A percentile compares a stretch with the other conserved stretches of the same genome.
These are phyloP conservation scores for Pseudocercospora pini-densiflorae DNA, from an alignment of 2,329 filamentous ascomycete genomes.

Conservation along the genomic window DNA sequence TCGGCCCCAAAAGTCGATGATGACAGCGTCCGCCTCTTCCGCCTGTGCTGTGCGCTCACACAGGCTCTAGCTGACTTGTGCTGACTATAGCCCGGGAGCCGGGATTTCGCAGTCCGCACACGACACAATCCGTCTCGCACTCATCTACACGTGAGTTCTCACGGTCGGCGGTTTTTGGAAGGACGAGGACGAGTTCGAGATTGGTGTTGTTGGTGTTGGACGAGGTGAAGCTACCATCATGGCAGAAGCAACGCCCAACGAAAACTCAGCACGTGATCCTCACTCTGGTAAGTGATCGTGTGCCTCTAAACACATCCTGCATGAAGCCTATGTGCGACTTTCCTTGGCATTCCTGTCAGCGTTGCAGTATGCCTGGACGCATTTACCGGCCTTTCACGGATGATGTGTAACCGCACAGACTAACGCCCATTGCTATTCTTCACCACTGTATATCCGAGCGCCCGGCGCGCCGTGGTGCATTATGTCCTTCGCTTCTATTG, in stretches of 20 bases:
- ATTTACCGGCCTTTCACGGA: constrained; percentile 17
- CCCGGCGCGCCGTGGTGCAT: constrained; percentile 9
- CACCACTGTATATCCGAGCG: constrained; percentile 12
- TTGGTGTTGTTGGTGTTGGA: background rate
- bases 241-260: background rate
- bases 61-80: background rate
- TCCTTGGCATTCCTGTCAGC: constrained; percentile 14
- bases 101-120: constrained; percentile 6
- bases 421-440: constrained; percentile 8
- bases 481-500: constrained; percentile 17
- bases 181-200: background rate
- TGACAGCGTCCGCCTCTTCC: constrained; percentile 4
- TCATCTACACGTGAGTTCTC: background rate
- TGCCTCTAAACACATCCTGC: constrained; percentile 12
- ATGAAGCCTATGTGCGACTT: constrained; percentile 15
- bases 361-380: constrained; percentile 12
- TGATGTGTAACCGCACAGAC: constrained; percentile 7
- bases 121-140: background rate
- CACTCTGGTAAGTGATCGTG: constrained; percentile 23
- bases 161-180: background rate
- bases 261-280: constrained; percentile 13
- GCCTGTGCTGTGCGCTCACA: background rate
- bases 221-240: background rate
- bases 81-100: background rate
- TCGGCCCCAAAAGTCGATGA: background rate